Evolutionary conservation across 345 rosid genomes (phyloP).

Genomic region (Chamaenerion angustifolium): DNA sequence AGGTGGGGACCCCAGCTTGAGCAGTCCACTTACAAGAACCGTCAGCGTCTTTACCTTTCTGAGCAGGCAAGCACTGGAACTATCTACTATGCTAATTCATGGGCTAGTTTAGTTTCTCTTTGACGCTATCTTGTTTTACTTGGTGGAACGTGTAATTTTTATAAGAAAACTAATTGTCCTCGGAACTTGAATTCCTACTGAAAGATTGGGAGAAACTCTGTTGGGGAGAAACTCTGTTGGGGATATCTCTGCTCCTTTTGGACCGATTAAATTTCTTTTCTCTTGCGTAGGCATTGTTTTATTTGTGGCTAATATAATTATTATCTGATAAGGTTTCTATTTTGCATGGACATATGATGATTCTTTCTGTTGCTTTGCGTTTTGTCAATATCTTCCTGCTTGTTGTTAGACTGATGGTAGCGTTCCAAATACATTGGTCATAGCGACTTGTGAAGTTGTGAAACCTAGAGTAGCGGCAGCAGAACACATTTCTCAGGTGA

Average conservation of each 20-base stretch:
- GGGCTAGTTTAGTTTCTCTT: no score
- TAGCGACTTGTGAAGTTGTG: conserved; percentile 76
- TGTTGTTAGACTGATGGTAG: conserved; percentile 68
- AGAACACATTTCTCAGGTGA: conserved; percentile 70
- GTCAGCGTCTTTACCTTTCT: conserved; percentile 77
- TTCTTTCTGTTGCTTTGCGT: background rate
- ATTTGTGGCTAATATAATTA: no score
- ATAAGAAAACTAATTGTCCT: no score
- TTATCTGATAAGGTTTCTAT: no score
- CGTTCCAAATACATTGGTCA: conserved; percentile 84
- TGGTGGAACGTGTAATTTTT: background rate
- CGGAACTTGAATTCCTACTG: no score
- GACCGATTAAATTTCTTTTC: no score
- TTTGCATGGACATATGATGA: background rate
- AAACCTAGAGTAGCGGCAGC: conserved; percentile 78
- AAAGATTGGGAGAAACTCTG: no score
- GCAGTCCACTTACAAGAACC: conserved; percentile 67
- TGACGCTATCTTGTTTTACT: background rate
- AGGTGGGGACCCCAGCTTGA: conserved; percentile 96
- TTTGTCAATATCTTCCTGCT: conserved; percentile 2
- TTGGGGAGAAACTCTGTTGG: no score
- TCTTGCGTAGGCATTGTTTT: no score
- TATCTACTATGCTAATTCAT: no score
- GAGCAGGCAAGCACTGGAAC: conserved; percentile 36
- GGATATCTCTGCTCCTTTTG: no score